Evolutionary conservation across 768 basidiomycete genomes (phyloP).

Genomic region (Gelatoporia subvermispora): DNA sequence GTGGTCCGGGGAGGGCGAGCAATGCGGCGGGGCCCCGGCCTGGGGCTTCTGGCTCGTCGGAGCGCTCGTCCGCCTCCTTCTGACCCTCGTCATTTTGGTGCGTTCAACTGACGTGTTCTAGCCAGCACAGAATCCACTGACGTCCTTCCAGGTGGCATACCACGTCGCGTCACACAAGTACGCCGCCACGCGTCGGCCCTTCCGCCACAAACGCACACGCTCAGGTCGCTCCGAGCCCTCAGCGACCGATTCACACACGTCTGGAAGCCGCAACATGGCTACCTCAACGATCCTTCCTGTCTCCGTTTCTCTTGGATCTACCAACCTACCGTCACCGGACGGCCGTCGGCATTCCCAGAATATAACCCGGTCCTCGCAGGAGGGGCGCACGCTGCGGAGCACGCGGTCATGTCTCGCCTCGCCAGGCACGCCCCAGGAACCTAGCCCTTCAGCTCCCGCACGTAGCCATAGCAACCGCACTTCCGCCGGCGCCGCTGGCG

Average conservation of each 20-base stretch:
- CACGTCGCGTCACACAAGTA: constrained; percentile 24
- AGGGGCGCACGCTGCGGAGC: constrained; percentile 15
- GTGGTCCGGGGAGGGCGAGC: constrained; percentile 44
- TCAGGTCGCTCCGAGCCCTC: constrained; percentile 14
- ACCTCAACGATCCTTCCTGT: constrained; percentile 10
- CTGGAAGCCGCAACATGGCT: constrained; percentile 12
- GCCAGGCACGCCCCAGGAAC: constrained; percentile 1
- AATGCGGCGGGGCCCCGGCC: constrained; percentile 28
- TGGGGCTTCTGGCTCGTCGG: constrained; percentile 55
- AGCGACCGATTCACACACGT: constrained; percentile 3
- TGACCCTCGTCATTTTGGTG: constrained; percentile 52
- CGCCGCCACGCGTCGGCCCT: constrained; percentile 16
- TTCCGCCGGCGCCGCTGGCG: not conserved
- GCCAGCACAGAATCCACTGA: too few relatives aligned
- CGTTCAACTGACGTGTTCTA: constrained; percentile 22
- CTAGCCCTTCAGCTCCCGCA: too few relatives aligned
- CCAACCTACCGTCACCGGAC: too few relatives aligned
- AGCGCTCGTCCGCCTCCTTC: constrained; percentile 44
- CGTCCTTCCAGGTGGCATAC: constrained; percentile 14
- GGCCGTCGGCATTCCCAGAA: too few relatives aligned
- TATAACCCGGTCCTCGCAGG: too few relatives aligned
- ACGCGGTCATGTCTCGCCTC: constrained; percentile 16
- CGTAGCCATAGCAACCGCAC: not conserved
- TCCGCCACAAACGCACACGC: constrained; percentile 14
- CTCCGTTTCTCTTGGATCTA: constrained; percentile 1